Percentiles rank a stretch among this genome's conserved stretches.
These are phyloP conservation scores for Zygoascus biomembranicola DNA, from an alignment of 805 yeast species.

Conservation along the genomic window DNA sequence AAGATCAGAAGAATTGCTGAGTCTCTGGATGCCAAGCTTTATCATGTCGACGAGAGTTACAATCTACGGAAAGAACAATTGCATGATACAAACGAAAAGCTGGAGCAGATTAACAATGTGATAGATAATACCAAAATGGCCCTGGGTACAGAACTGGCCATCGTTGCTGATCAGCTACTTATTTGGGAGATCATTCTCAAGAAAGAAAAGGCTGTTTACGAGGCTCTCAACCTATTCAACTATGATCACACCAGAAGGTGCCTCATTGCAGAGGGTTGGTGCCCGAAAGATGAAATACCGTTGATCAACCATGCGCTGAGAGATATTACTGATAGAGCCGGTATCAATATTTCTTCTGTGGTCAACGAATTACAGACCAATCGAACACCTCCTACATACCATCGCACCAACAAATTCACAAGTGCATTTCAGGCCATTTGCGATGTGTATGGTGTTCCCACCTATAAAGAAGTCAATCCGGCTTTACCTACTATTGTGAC, in stretches of 20 bases:
- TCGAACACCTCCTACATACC: conserved; percentile 88
- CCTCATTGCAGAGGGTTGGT: conserved; percentile 95
- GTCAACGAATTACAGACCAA: conserved; percentile 60
- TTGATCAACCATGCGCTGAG: conserved; percentile 53
- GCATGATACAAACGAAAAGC: conserved; percentile 35
- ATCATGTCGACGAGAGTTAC: conserved; percentile 48
- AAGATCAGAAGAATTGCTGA: conserved; percentile 78
- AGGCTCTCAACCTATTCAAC: conserved; percentile 69
- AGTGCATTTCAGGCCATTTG: conserved; percentile 86
- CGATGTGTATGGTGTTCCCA: conserved; percentile 92
- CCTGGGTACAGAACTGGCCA: conserved; percentile 65
- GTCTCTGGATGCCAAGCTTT: conserved; percentile 75
- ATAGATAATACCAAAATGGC: conserved; percentile 55
- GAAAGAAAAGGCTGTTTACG: conserved; percentile 77
- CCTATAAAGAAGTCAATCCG: conserved; percentile 92
- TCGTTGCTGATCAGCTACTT: conserved; percentile 65
- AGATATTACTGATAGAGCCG: conserved; percentile 45
- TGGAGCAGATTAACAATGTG: conserved; percentile 53
- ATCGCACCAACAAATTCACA: conserved; percentile 86
- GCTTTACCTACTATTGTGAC: conserved; percentile 92
- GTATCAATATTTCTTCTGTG: conserved; percentile 36
- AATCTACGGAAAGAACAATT: conserved; percentile 32
- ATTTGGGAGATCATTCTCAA: conserved; percentile 61
- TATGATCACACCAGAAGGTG: conserved; percentile 76
- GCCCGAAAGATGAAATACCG: conserved; percentile 66